These are phyloP conservation scores for Wickerhamiella brachini DNA, from an alignment of 805 yeast genomes.

Conservation along the genomic window DNA sequence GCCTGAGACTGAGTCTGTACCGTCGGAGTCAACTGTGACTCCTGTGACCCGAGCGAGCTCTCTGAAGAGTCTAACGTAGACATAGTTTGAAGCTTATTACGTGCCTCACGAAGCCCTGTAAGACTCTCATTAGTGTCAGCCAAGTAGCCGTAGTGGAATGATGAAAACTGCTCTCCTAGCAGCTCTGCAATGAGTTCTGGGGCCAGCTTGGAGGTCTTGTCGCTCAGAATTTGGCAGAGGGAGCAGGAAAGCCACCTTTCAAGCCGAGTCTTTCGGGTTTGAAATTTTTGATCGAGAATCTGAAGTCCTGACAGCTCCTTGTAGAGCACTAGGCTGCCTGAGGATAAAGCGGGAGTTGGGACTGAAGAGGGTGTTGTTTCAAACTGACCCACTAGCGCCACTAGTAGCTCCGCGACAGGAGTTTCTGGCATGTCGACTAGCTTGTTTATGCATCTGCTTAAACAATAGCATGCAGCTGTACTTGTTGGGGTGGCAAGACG, in stretches of 20 bases:
- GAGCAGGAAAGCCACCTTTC: conserved; percentile 1
- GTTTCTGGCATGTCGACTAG: conserved; percentile 1
- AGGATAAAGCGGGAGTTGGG: conserved; percentile 2
- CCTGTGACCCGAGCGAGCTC: no score
- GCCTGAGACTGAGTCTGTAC: no score
- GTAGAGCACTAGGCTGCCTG: conserved; percentile 8
- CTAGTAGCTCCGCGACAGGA: neutral
- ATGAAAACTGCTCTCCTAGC: neutral
- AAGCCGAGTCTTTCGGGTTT: neutral
- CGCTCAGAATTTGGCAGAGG: neutral
- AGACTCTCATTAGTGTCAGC: neutral
- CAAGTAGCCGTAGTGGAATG: neutral
- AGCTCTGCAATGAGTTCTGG: neutral
- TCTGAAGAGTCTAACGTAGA: no score
- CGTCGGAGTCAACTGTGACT: no score
- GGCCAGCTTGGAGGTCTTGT: neutral
- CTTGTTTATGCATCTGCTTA: neutral
- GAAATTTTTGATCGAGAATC: conserved; percentile 8
- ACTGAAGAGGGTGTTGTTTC: neutral
- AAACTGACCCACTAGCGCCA: neutral
- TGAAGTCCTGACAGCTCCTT: neutral
- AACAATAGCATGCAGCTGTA: conserved; percentile 8
- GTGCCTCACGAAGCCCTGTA: neutral
- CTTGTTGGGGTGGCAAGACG: neutral
- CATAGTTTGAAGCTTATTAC: no score